Conservation (phyloP, 495 filamentous ascomycete genomes). For the Chaetomium tenue region DNA sequence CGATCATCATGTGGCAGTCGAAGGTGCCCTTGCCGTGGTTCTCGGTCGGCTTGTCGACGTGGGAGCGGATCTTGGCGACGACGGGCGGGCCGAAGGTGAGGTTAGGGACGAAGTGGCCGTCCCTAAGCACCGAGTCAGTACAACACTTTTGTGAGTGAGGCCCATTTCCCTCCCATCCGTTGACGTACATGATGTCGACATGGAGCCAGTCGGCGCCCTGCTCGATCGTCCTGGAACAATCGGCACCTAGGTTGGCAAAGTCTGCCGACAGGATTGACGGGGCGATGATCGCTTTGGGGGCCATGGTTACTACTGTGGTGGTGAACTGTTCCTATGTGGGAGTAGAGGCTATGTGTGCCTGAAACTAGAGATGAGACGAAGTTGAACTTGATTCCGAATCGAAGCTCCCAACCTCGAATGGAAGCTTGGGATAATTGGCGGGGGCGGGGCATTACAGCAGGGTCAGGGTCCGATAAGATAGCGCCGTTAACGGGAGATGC, state of each 20-base stretch:
- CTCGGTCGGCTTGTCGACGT: conserved; percentile 60
- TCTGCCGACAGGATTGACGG: conserved; percentile 97
- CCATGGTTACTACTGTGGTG: conserved; percentile 54
- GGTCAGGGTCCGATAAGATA: neutral
- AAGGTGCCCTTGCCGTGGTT: conserved; percentile 79
- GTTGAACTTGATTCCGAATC: neutral
- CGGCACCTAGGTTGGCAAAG: conserved; percentile 81
- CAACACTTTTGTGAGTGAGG: neutral
- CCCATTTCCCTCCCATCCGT: neutral
- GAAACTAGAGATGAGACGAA: neutral
- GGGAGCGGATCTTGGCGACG: conserved; percentile 83
- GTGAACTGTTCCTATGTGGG: neutral
- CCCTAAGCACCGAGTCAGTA: conserved; percentile 39
- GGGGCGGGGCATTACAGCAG: conserved; percentile 23
- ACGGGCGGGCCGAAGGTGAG: conserved; percentile 94
- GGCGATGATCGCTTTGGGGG: conserved; percentile 88
- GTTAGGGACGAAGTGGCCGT: conserved; percentile 97
- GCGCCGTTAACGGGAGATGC: neutral
- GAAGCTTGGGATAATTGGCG: conserved; percentile 7
- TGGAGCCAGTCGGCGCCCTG: conserved; percentile 88
- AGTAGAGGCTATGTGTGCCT: too few species aligned
- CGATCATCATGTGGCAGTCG: conserved; percentile 99
- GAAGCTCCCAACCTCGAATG: neutral
- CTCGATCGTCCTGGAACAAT: conserved; percentile 77
- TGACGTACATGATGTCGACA: conserved; percentile 76